A percentile compares a stretch with the other conserved stretches of the same genome.
Evolutionary conservation across 306 rosid species (phyloP).

Genomic region (Dryas octopetala): DNA sequence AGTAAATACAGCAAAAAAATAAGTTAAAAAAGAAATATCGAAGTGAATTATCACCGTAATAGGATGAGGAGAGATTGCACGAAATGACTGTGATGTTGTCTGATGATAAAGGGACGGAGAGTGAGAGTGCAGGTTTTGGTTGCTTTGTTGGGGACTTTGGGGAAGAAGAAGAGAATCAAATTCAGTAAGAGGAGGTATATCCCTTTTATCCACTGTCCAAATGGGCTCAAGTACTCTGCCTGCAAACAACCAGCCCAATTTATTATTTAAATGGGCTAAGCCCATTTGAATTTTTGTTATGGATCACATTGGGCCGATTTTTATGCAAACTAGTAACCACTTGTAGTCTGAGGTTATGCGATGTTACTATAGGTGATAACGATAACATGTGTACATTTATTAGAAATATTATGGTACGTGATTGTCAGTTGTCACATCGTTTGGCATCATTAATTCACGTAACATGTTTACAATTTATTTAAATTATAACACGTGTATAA

Average conservation of each 20-base stretch:
- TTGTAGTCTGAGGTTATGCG: no score
- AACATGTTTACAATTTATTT: no score
- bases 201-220: neutral
- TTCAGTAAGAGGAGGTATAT: neutral
- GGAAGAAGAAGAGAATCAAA: neutral
- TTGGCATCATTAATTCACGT: no score
- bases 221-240: neutral
- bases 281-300: neutral
- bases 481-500: no score
- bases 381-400: no score
- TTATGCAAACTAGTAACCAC: no score
- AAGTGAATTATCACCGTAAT: conserved; percentile 6
- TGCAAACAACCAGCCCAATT: neutral
- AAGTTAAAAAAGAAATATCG: neutral
- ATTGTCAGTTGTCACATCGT: no score
- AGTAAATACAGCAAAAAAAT: neutral
- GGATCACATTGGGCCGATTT: no score
- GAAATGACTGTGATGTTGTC: neutral
- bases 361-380: no score
- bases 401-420: no score
- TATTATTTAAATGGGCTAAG: neutral
- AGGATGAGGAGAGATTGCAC: neutral
- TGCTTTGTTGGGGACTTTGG: neutral
- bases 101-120: neutral
- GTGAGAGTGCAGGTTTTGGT: neutral